Base-by-base conservation (phyloP, 768 basidiomycete genomes). In the Mycena olivaceomarginata region DNA sequence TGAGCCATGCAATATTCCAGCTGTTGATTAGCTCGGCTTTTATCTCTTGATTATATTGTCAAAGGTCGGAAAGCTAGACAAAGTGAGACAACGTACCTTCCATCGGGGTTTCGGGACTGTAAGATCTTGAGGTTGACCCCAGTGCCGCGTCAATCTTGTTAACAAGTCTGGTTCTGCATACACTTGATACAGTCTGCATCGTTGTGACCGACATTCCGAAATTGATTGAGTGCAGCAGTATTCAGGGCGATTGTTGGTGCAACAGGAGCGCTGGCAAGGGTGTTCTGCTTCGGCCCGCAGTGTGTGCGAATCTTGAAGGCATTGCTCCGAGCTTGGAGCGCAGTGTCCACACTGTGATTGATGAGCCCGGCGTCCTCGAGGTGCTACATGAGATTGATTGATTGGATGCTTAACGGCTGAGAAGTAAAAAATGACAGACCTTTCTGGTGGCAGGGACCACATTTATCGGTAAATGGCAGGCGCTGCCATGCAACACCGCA, bases 1-100 rank as follows among this genome's bases (percentile, higher is more conserved):
- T 72, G 9, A 56, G 48, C 70, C 70, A 72, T 6, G 48, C n/a
- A 37, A 72, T 31, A 60, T 72, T 72, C 70, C 70, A 72, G 46
- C 70, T 62, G 9, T 4, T 11, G n/a, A 72, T 45, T 18, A 72
- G 62, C 18, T 63, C 62, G 12, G 37, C 46, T 31, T 45, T 45
- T 45, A 45, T 45, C 43, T 45, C 43, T 45, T 45, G 43, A 45
- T 45, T 11, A 45, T 15, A 18, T 9, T 1, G 25, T 41, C n/a
- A 53, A 53, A 46, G 18, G 41, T 25, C 22, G 15, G 13, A 48
- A 31, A n/a, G 9, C 25, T 16, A 53, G 39, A 6, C 2, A 45
- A 15, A 22, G 57, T 25, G 46, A 40, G 11, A 39, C 2, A 39
- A 51, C 62, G 15, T 22, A 72, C 70, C 70, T 16, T 64, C 70